Percentiles rank a stretch among this genome's conserved stretches.
These are phyloP conservation scores for Aaosphaeria pasadenensis DNA, from an alignment of 2,329 filamentous ascomycete species.

Conservation along the genomic window DNA sequence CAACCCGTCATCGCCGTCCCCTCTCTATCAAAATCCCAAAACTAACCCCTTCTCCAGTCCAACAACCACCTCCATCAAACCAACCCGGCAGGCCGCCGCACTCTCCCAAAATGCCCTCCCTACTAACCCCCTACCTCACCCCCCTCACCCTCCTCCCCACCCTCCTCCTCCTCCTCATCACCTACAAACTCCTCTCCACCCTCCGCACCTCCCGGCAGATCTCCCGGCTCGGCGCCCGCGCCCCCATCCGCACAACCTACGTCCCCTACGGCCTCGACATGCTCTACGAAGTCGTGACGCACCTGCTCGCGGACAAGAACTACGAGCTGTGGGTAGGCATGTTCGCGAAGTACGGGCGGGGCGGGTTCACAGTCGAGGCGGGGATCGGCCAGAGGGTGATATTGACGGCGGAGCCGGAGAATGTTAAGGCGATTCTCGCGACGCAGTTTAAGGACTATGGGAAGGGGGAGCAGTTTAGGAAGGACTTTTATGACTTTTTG, in stretches of 20 bases:
- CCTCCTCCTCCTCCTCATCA: slow-evolving; percentile 15
- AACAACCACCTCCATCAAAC: background rate
- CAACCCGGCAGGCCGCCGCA: background rate
- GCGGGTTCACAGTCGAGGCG: slow-evolving; percentile 59
- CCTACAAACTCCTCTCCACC: slow-evolving; percentile 12
- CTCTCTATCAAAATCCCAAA: background rate
- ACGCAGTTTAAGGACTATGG: slow-evolving; percentile 84
- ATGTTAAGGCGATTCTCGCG: slow-evolving; percentile 87
- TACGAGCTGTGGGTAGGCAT: slow-evolving; percentile 59
- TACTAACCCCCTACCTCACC: slow-evolving; percentile 10
- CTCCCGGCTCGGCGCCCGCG: slow-evolving; percentile 44
- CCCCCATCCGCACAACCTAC: slow-evolving; percentile 36
- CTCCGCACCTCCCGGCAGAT: slow-evolving; percentile 37
- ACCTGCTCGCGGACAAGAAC: slow-evolving; percentile 54
- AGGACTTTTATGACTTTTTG: slow-evolving; percentile 72
- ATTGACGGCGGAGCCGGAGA: slow-evolving; percentile 80
- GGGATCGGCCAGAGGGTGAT: slow-evolving; percentile 60
- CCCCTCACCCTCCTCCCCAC: slow-evolving; percentile 20
- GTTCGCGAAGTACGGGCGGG: slow-evolving; percentile 44
- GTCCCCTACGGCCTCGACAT: slow-evolving; percentile 60
- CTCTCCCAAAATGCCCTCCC: slow-evolving; percentile 18
- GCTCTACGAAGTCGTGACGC: slow-evolving; percentile 54
- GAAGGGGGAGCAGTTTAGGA: slow-evolving; percentile 73
- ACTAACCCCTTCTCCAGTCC: background rate
- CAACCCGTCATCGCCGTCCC: background rate